Conservation (phyloP, 1,284 basidiomycete genomes). For the Trichosporon ovoides region DNA sequence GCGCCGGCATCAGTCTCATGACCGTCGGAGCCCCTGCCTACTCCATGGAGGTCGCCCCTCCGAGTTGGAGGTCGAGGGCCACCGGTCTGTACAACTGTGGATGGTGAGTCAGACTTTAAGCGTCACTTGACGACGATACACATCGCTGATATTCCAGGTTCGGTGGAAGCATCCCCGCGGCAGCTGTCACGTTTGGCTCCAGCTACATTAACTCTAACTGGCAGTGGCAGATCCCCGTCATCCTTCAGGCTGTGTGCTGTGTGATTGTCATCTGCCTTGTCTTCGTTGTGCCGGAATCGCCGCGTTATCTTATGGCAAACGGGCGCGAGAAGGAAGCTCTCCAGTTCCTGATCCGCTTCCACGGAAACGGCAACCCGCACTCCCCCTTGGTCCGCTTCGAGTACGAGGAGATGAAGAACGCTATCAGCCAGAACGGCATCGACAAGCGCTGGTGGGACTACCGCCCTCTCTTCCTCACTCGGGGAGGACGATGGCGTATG, state of each 20-base stretch:
- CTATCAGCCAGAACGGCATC: constrained; percentile 55
- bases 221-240: constrained; percentile 31
- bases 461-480: constrained; percentile 31
- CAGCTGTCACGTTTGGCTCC: constrained; percentile 39
- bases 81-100: constrained; percentile 52
- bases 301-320: constrained; percentile 27
- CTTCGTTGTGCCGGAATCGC: constrained; percentile 28
- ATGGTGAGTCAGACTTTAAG: constrained; percentile 28
- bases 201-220: constrained; percentile 24
- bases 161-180: constrained; percentile 31
- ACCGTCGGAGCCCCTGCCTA: constrained; percentile 54
- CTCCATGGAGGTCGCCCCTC: constrained; percentile 56
- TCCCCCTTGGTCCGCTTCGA: constrained; percentile 53
- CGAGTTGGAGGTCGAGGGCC: constrained; percentile 60
- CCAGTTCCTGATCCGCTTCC: constrained; percentile 64
- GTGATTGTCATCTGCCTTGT: constrained; percentile 10
- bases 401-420: constrained; percentile 57
- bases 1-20: constrained; percentile 45
- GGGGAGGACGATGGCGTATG: constrained; percentile 35
- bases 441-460: constrained; percentile 60
- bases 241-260: constrained; percentile 25
- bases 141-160: background rate
- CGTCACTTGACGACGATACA: background rate
- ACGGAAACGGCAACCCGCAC: constrained; percentile 31
- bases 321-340: constrained; percentile 59